Evolutionary conservation across 148 eudicot species (phyloP).

Genomic region (Silene uniflora): DNA sequence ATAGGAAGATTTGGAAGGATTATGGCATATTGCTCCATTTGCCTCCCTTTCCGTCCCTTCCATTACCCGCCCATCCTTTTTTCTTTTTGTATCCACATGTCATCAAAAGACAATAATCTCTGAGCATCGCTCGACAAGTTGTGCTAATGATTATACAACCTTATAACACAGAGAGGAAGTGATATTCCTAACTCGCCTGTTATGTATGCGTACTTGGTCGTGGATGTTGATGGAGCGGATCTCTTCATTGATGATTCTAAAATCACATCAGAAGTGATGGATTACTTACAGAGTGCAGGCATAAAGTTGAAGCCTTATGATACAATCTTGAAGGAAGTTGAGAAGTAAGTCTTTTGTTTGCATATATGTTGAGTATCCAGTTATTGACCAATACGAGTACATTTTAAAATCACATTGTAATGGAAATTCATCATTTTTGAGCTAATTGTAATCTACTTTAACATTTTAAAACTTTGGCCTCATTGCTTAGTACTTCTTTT

Average conservation of each 20-base stretch:
- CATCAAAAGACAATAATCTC: background rate
- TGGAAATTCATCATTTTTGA: background rate
- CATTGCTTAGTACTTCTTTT: background rate
- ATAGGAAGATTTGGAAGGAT: too few relatives aligned
- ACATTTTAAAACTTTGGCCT: background rate
- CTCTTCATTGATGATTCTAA: slow-evolving; percentile 72
- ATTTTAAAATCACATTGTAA: background rate
- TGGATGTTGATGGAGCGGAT: slow-evolving; percentile 65
- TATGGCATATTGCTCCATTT: too few relatives aligned
- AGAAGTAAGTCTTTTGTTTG: slow-evolving; percentile 44
- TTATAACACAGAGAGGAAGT: slow-evolving; percentile 70
- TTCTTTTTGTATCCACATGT: background rate
- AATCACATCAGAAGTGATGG: slow-evolving; percentile 67
- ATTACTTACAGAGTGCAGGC: slow-evolving; percentile 61
- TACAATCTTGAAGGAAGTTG: slow-evolving; percentile 68
- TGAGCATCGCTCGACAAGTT: background rate
- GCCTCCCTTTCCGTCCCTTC: background rate
- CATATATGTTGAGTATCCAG: background rate
- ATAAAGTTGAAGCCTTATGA: slow-evolving; percentile 80
- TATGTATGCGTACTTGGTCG: slow-evolving; percentile 78
- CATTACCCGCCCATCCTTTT: background rate
- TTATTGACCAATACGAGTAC: background rate
- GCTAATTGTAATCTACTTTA: background rate
- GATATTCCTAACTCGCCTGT: slow-evolving; percentile 96
- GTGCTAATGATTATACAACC: slow-evolving; percentile 12